Base-by-base conservation (phyloP, 2,329 filamentous ascomycete genomes). In the Fusarium avenaceum region DNA sequence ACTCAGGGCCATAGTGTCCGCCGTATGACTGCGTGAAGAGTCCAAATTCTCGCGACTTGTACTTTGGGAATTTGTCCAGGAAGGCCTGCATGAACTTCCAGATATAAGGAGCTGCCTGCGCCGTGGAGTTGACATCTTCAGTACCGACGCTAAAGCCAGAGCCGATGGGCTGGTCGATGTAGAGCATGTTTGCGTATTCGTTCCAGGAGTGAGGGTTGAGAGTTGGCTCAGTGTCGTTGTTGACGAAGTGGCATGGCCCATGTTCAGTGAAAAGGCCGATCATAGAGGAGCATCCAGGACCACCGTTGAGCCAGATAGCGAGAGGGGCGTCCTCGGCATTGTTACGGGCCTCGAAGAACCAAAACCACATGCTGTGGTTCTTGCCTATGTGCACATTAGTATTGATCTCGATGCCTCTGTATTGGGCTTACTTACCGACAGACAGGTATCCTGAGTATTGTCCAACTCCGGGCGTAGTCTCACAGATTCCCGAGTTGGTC, bases 241-340 rank as follows among this genome's bases (percentile, higher is more conserved):
- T 55, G 50, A 72, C 73, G 76, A 97, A 89, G 68, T 89, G 92
- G 30, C 92, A 90, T 7, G 95, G 94, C 46, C 95, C 95, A 65
- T 97, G 90, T 73, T 89, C 89, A 24, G 82, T 80, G 71, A 91
- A 89, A 54, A 92, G 74, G 11, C 76, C 76, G 54, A 75, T 42
- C 67, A 77, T 75, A 8, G 76, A 78, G 7, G 76, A 78, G 56
- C 76, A 77, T 15, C 76, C 76, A 9, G 76, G 76, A 3, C 76
- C 76, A 19, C 76, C 76, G 46, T 78, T 78, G 50, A 78, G 82
- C 87, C 87, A 92, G 71, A 91, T 86, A 15, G 84, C 86, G 47
- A 89, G 74, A 32, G 76, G 80, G 4, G 79, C 79, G 35, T 76
- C 77, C 7, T 76, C 71, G 3, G 80, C 74, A 15, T 78, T 70